Evolutionary conservation across 768 basidiomycete genomes (phyloP).

Genomic region (Mycena chlorophos): DNA sequence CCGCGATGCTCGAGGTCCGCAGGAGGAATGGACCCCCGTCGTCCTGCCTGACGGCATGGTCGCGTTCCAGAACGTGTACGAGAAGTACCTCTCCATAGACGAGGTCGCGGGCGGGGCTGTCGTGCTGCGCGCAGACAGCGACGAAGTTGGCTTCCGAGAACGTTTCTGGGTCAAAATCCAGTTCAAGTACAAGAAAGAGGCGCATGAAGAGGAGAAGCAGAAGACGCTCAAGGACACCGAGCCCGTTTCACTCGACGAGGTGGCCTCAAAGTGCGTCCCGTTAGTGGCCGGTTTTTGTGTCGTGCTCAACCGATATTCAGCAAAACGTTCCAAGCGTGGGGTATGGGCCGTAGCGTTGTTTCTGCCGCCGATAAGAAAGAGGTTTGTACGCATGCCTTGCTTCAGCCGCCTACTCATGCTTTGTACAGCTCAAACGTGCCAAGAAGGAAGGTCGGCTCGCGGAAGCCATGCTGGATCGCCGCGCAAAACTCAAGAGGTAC

Average conservation of each 20-base stretch:
- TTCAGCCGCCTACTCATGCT: conserved; percentile 1
- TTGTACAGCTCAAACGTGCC: conserved; percentile 68
- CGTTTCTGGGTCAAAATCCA: conserved; percentile 90
- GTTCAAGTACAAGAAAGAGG: conserved; percentile 85
- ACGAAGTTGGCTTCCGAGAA: conserved; percentile 82
- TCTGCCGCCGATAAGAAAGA: conserved; percentile 73
- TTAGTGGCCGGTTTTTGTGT: conserved; percentile 1
- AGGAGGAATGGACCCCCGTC: conserved; percentile 92
- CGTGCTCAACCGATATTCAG: conserved; percentile 36
- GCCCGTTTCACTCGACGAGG: conserved; percentile 65
- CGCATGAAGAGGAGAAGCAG: conserved; percentile 75
- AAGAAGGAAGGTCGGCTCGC: conserved; percentile 78
- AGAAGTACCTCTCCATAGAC: conserved; percentile 83
- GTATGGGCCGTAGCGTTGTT: conserved; percentile 71
- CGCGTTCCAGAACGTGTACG: conserved; percentile 85
- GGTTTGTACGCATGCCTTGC: conserved; percentile 44
- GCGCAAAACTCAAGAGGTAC: conserved; percentile 82
- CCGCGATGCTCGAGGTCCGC: conserved; percentile 86
- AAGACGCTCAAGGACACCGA: conserved; percentile 52
- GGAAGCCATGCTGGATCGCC: conserved; percentile 76
- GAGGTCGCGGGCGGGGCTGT: conserved; percentile 83
- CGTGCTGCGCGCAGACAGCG: conserved; percentile 79
- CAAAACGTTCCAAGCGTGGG: conserved; percentile 80
- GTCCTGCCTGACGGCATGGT: conserved; percentile 83
- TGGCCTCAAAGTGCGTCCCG: conserved; percentile 63